Evolutionary conservation across 2,329 filamentous ascomycete species (phyloP).

Genomic region (Colletotrichum sp.): DNA sequence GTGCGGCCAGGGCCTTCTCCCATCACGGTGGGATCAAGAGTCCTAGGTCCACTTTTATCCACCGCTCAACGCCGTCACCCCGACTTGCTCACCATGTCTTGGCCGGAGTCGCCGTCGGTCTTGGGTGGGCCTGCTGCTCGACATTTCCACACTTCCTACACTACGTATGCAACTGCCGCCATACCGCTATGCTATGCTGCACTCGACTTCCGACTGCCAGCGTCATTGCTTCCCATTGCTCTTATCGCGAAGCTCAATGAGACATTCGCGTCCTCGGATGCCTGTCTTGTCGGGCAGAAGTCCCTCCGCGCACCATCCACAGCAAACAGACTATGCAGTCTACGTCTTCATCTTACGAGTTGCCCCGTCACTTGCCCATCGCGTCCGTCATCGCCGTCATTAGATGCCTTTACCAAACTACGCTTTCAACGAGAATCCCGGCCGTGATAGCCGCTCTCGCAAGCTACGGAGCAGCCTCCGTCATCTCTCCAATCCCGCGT

Average conservation of each 20-base stretch:
- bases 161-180: slow-evolving; percentile 8
- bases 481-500: background rate
- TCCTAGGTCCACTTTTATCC: slow-evolving; percentile 3
- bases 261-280: background rate
- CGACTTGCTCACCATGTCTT: slow-evolving; percentile 10
- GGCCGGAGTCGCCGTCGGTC: slow-evolving; percentile 21
- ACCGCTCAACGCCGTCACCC: slow-evolving; percentile 19
- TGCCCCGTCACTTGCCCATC: background rate
- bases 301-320: background rate
- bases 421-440: background rate
- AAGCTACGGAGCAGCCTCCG: background rate
- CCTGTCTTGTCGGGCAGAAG: background rate
- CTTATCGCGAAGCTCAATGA: background rate
- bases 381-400: background rate
- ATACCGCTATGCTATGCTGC: background rate
- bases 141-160: slow-evolving; percentile 4
- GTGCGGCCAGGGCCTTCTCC: background rate
- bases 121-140: slow-evolving; percentile 8
- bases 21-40: slow-evolving; percentile 12
- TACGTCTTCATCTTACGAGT: slow-evolving; percentile 6
- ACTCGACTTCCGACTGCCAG: background rate
- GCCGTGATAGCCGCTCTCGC: background rate
- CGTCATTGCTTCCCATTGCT: background rate
- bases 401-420: background rate
- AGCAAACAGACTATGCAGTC: background rate